A percentile compares a stretch with the other conserved stretches of the same genome.
Evolutionary conservation across 345 rosid genomes (phyloP).

Genomic region (Eucalyptus fibrosa): DNA sequence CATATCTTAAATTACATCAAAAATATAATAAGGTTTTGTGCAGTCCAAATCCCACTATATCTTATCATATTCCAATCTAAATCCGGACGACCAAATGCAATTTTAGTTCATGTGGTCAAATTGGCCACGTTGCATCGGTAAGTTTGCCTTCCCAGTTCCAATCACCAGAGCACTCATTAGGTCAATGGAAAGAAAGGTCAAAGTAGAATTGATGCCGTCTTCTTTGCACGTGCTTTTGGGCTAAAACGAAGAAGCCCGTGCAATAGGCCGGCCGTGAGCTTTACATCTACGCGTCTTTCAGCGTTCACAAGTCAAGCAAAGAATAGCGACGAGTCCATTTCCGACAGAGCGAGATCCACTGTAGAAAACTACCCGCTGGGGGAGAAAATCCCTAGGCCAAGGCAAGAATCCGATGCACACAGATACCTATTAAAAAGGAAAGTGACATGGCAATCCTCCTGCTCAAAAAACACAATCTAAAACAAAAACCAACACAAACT

Average conservation of each 20-base stretch:
- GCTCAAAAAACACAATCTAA: no score
- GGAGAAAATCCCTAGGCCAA: background rate
- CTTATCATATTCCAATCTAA: no score
- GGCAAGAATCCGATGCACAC: background rate
- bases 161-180: background rate
- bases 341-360: background rate
- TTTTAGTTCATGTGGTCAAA: background rate
- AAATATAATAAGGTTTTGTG: no score
- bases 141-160: background rate
- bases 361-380: background rate
- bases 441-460: no score
- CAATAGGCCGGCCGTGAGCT: background rate
- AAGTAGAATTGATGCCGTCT: background rate
- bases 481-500: no score
- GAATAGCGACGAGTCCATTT: background rate
- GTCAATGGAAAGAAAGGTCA: background rate
- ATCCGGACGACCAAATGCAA: no score
- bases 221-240: background rate
- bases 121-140: background rate
- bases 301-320: background rate
- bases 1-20: no score
- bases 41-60: no score
- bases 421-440: no score
- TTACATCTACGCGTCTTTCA: background rate
- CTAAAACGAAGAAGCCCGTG: background rate